Base-by-base conservation (phyloP, 2,329 filamentous ascomycete species). In the Colletotrichum camelliae region DNA sequence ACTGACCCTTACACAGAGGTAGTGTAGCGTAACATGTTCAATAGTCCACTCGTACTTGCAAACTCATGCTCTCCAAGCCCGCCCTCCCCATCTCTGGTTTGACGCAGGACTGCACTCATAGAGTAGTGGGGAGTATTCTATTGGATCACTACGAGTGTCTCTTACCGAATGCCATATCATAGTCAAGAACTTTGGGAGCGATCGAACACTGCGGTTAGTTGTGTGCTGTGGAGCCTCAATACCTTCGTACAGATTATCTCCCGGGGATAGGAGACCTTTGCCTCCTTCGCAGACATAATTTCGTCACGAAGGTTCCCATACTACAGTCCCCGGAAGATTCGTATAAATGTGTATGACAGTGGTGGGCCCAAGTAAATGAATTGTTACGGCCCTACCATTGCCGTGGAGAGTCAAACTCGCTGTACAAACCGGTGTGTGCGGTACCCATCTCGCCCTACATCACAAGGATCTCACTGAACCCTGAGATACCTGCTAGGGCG, bases 1-100 rank as follows among this genome's bases (percentile, higher is more conserved):
- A 39, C 74, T 81, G 70, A 81, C 77, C 27, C 73, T 65, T 24
- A 57, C 39, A 15, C 35, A 24, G 39, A 43, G 55, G 55, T 60
- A 67, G 64, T 31, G 18, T 12, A n/a, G 18, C n/a, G 31, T 24
- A 24, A 52, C 3, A 31, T 16, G 1, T 27, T 58, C 55, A 57
- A 24, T 24, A 57, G 21, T 24, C 21, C 24, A 57, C 21, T 15
- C 15, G 12, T n/a, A 48, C 39, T 18, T 18, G 39, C 39, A 48
- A 48, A 48, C 18, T n/a, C 9, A 48, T 48, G n/a, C 9, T 48
- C 18, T 48, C 39, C 39, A n/a, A 48, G 18, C 18, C 9, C 39
- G 18, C 39, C 39, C 39, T 48, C 39, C 39, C 9, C 39, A 3
- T 48, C n/a, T 48, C 39, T n/a, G 18, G 39, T n/a, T 48, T n/a